Conservation (phyloP, 2,329 filamentous ascomycete genomes). For the Pseudogymnoascus sp. region DNA sequence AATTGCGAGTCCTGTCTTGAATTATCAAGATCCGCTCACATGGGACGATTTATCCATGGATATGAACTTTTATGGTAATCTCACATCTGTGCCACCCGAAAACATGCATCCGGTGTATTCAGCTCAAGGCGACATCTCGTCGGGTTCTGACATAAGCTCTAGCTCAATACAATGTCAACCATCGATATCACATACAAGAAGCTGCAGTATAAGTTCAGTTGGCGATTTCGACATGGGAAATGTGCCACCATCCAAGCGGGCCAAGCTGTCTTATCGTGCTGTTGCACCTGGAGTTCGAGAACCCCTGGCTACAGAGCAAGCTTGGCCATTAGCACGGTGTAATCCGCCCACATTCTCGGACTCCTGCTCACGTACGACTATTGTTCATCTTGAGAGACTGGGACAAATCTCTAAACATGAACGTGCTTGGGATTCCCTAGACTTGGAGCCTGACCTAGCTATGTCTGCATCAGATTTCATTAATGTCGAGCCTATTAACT, state of each 20-base stretch:
- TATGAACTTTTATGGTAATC: conserved; percentile 36
- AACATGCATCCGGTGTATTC: conserved; percentile 30
- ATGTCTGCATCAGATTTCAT: conserved; percentile 15
- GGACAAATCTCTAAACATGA: conserved; percentile 45
- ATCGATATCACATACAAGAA: conserved; percentile 36
- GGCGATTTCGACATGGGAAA: conserved; percentile 32
- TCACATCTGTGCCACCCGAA: conserved; percentile 30
- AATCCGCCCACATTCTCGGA: conserved; percentile 41
- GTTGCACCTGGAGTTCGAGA: conserved; percentile 41
- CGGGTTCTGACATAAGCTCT: conserved; percentile 38
- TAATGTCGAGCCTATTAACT: conserved; percentile 39
- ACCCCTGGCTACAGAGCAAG: conserved; percentile 43
- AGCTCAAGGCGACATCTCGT: conserved; percentile 33
- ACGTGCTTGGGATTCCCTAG: conserved; percentile 41
- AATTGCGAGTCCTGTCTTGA: conserved; percentile 33
- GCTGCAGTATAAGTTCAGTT: conserved; percentile 42
- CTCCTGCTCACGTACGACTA: conserved; percentile 44
- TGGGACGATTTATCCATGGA: conserved; percentile 42
- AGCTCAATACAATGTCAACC: conserved; percentile 38
- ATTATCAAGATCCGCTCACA: conserved; percentile 40
- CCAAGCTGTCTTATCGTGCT: background rate
- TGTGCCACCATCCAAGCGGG: background rate
- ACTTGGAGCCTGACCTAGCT: conserved; percentile 31
- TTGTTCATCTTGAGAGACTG: conserved; percentile 46
- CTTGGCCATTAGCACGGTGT: conserved; percentile 48